Percentiles rank a stretch among this genome's conserved stretches.
Evolutionary conservation across 2,329 filamentous ascomycete genomes (phyloP).

Genomic region (Epichloe aotearoae): DNA sequence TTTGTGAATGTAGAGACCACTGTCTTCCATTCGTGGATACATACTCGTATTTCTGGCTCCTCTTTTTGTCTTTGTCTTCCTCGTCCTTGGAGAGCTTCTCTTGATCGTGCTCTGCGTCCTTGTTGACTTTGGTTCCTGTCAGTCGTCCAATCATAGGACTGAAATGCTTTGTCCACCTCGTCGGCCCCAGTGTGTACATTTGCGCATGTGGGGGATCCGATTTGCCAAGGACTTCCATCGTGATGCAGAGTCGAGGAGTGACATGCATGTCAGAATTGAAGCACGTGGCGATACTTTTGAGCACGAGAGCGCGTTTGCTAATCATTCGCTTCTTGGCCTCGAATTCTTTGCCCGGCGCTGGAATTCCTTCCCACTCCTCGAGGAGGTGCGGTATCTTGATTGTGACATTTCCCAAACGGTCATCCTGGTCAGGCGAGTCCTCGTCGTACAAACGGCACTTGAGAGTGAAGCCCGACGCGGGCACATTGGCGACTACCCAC

Average conservation of each 20-base stretch:
- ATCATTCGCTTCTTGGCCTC: slow-evolving; percentile 71
- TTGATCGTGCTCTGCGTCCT: slow-evolving; percentile 38
- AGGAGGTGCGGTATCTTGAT: slow-evolving; percentile 47
- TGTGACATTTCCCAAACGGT: slow-evolving; percentile 77
- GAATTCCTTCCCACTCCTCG: slow-evolving; percentile 56
- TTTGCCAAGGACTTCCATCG: slow-evolving; percentile 63
- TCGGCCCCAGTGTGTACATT: slow-evolving; percentile 68
- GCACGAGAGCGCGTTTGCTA: slow-evolving; percentile 73
- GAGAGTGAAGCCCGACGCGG: slow-evolving; percentile 64
- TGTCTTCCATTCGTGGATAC: background rate
- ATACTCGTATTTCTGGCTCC: slow-evolving; percentile 64
- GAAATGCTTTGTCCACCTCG: slow-evolving; percentile 69
- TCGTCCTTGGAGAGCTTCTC: slow-evolving; percentile 6
- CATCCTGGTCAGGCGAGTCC: slow-evolving; percentile 73
- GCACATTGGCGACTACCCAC: slow-evolving; percentile 83
- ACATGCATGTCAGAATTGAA: slow-evolving; percentile 50
- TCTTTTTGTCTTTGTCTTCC: slow-evolving; percentile 29
- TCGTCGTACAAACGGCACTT: slow-evolving; percentile 87
- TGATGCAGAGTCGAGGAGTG: slow-evolving; percentile 57
- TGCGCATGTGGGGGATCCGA: slow-evolving; percentile 56
- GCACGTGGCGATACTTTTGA: slow-evolving; percentile 54
- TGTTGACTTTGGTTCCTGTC: slow-evolving; percentile 55
- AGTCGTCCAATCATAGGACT: slow-evolving; percentile 80
- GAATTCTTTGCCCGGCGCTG: slow-evolving; percentile 43
- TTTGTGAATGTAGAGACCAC: background rate